A percentile compares a stretch with the other conserved stretches of the same genome.
Conservation (phyloP, 1,284 basidiomycete genomes). For the Ceratobasidium sp. region DNA sequence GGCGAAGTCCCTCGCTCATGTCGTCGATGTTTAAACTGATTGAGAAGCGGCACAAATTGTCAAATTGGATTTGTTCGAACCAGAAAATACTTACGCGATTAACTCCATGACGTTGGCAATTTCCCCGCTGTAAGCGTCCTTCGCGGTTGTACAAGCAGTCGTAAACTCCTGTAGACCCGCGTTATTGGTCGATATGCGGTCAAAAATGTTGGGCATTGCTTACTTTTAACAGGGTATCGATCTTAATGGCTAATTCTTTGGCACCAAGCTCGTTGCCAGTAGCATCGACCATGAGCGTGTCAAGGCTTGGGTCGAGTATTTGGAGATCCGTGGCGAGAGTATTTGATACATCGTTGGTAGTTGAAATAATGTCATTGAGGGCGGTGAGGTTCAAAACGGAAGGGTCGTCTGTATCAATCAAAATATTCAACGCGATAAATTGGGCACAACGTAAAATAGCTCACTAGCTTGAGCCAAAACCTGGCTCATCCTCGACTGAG, state of each 20-base stretch:
- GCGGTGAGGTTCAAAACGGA: neutral
- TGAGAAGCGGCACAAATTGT: too few species aligned
- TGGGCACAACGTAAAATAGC: neutral
- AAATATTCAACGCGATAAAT: neutral
- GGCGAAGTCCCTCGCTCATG: constrained; percentile 1
- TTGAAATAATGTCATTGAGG: neutral
- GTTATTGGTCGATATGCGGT: neutral
- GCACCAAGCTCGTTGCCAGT: constrained; percentile 4
- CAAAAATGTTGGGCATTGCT: neutral
- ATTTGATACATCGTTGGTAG: constrained; percentile 18
- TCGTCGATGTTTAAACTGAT: constrained; percentile 13
- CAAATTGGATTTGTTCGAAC: neutral
- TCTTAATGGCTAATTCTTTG: neutral
- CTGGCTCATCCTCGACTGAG: constrained; percentile 15
- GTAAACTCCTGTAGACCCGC: neutral
- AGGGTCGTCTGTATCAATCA: neutral
- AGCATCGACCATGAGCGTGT: constrained; percentile 26
- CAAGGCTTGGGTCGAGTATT: constrained; percentile 1
- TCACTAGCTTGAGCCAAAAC: neutral
- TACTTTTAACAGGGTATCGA: neutral
- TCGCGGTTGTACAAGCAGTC: neutral
- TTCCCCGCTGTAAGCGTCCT: constrained; percentile 2
- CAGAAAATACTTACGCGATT: constrained; percentile 27
- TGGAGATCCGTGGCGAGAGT: constrained; percentile 12
- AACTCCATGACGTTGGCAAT: constrained; percentile 14